A percentile compares a stretch with the other conserved stretches of the same genome.
phyloP scores from a whole-genome alignment of 2,329 filamentous ascomycete species.

The Aspergillus sp. region DNA sequence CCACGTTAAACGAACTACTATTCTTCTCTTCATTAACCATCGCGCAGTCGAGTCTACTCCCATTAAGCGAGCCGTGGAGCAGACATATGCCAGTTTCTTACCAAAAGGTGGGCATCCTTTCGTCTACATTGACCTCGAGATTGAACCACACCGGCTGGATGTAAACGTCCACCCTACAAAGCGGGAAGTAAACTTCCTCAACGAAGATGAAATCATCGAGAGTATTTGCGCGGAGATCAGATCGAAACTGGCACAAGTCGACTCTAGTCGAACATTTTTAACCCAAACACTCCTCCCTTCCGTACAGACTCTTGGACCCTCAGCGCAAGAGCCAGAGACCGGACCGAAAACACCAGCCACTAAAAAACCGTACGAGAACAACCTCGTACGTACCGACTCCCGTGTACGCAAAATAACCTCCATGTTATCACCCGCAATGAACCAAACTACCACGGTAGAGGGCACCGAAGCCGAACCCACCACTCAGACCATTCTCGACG shows the following conservation, averaged over 20 bases:
- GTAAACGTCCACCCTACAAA: constrained; percentile 99
- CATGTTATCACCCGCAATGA: constrained; percentile 71
- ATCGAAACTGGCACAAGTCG: constrained; percentile 76
- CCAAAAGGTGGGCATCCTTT: constrained; percentile 96
- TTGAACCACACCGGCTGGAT: constrained; percentile 88
- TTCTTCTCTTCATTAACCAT: constrained; percentile 95
- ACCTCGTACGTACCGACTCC: constrained; percentile 84
- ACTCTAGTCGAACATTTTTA: constrained; percentile 90
- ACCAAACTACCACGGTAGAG: constrained; percentile 18
- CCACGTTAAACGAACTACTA: constrained; percentile 80
- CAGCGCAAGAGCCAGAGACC: constrained; percentile 24
- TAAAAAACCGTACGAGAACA: constrained; percentile 74
- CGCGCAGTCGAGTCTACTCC: constrained; percentile 85
- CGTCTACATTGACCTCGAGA: constrained; percentile 85
- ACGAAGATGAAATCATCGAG: constrained; percentile 94
- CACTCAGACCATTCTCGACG: constrained; percentile 28
- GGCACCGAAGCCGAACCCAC: constrained; percentile 34
- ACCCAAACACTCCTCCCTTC: constrained; percentile 87
- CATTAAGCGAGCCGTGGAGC: constrained; percentile 87
- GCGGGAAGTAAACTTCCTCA: constrained; percentile 92
- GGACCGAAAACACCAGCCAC: constrained; percentile 39
- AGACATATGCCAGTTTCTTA: constrained; percentile 81
- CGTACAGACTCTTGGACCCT: constrained; percentile 47
- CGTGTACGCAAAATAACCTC: constrained; percentile 91
- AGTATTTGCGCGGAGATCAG: constrained; percentile 79